These are phyloP conservation scores for Leishmania gerbilli DNA, from an alignment of 208 protist genomes.

Conservation along the genomic window DNA sequence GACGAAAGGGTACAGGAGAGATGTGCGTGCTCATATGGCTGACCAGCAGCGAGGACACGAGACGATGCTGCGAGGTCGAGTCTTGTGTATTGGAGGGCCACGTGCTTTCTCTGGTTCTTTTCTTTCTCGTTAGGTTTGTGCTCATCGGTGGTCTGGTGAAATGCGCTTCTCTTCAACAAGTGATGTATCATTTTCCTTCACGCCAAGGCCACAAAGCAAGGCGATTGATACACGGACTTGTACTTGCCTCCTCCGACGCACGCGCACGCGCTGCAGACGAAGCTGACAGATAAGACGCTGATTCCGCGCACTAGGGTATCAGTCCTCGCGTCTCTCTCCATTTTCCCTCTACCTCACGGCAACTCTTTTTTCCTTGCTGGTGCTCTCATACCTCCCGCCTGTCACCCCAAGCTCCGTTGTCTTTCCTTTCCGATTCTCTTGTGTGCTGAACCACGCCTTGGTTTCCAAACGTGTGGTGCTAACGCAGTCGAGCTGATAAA, in stretches of 20 bases:
- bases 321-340: not conserved
- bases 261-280: not conserved
- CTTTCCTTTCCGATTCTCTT: conserved; percentile 13
- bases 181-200: not conserved
- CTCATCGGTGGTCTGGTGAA: not conserved
- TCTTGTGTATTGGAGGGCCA: not conserved
- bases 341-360: not conserved
- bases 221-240: not conserved
- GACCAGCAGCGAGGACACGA: not conserved
- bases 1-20: not conserved
- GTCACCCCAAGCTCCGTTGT: not conserved
- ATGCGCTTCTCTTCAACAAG: not conserved
- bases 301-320: not conserved
- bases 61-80: not conserved
- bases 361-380: no score
- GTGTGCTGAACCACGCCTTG: not conserved
- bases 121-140: not conserved
- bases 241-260: not conserved
- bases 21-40: not conserved
- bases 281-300: not conserved
- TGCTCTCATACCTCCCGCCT: not conserved
- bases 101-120: conserved; percentile 5
- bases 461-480: not conserved
- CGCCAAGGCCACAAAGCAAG: not conserved
- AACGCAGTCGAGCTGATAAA: not conserved